Base-by-base conservation (phyloP, 2,329 filamentous ascomycete species). In the Clonostachys chloroleuca region DNA sequence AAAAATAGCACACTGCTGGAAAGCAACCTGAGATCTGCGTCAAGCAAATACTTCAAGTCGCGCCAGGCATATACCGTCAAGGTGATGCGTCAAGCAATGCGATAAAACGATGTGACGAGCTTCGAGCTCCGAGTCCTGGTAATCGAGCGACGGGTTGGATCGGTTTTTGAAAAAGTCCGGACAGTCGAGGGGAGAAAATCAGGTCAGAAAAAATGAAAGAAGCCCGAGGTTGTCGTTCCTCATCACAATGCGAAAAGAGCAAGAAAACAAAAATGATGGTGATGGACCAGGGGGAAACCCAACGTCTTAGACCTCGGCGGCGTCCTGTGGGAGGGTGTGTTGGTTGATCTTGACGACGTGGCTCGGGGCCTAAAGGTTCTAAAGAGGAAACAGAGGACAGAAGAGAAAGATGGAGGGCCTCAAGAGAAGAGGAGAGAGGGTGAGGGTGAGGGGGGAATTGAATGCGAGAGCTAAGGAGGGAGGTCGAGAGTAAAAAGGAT, bases 21-120 rank as follows among this genome's bases (percentile, higher is more conserved):
- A 44, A 34, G 30, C 52, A 59, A 59, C 61, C 66, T 66, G 61
- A 62, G 63, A 3, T 68, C 58, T 69, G 70, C 72, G 59, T 74
- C 70, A 67, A 74, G 70, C 68, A 65, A 69, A 9, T 17, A 24
- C 33, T 39, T 41, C 37, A 35, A 16, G 24, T 42, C 13, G 36
- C 35, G 24, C 42, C 16, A 52, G 55, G 60, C 24, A 30, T 30
- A 30, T 30, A 69, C 70, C 67, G 67, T 70, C 66, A 65, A 72
- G 68, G 65, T 60, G 44, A 17, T 46, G 47, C 42, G 46, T 43
- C 40, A n/a, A 46, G 45, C 16, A 40, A 48, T 40, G n/a, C 14
- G 24, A 42, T 30, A 30, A 14, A 39, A 39, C 14, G 36, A 39
- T 39, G 36, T n/a, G 36, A 39, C 36, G 24, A 30, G 24, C 24